Conservation (phyloP, 75 land plant species). For the Adiantum capillusveneris region DNA sequence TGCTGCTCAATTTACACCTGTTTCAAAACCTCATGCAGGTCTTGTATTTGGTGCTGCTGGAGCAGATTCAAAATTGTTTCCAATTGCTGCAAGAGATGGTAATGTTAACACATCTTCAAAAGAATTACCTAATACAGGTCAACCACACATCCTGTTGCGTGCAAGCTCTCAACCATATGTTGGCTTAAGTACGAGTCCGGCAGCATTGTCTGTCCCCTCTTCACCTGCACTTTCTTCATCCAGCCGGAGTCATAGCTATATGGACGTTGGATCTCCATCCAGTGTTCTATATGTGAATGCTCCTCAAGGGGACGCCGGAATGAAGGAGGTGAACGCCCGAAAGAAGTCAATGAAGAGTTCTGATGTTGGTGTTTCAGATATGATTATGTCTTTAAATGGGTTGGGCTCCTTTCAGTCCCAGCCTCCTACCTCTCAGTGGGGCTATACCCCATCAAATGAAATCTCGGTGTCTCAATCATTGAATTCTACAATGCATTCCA, state of each 20-base stretch:
- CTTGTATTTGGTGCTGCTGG: not conserved
- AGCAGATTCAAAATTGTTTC: not conserved
- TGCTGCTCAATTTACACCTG: not conserved
- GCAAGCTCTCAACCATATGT: constrained; percentile 6
- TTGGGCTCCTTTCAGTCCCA: constrained; percentile 11
- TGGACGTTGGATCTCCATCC: constrained; percentile 3
- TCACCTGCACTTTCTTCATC: constrained; percentile 16
- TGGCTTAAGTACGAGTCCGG: constrained; percentile 9
- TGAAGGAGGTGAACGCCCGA: constrained; percentile 4
- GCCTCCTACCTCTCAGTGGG: constrained; percentile 14
- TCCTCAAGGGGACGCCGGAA: constrained; percentile 1
- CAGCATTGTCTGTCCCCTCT: constrained; percentile 13
- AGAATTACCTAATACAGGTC: not conserved
- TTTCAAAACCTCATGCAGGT: constrained; percentile 1
- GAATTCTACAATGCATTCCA: constrained; percentile 2
- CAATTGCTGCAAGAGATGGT: not conserved
- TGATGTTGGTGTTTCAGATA: not conserved
- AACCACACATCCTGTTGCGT: not conserved
- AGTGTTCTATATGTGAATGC: constrained; percentile 11
- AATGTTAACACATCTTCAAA: not conserved
- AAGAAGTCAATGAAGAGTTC: constrained; percentile 6
- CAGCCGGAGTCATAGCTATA: constrained; percentile 33
- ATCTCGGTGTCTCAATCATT: constrained; percentile 16
- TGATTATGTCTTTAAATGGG: constrained; percentile 20
- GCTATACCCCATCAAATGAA: constrained; percentile 12